phyloP scores from a whole-genome alignment of 1,139 yeast genomes.

The Saccharomyces hybrid region DNA sequence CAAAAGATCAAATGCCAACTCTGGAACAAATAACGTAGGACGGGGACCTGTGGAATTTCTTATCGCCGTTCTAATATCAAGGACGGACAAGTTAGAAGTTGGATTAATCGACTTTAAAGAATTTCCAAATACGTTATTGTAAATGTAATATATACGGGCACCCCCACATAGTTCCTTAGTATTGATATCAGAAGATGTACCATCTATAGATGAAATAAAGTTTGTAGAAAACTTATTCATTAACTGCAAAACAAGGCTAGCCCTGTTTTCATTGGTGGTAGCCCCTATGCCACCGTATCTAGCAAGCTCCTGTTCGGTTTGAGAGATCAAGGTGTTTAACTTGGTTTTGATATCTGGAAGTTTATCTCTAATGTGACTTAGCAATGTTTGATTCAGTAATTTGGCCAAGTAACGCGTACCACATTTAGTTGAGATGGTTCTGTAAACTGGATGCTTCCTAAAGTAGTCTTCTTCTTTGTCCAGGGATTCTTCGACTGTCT shows the following conservation, averaged over 20 bases:
- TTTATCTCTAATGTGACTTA: slow-evolving; percentile 89
- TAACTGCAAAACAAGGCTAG: slow-evolving; percentile 72
- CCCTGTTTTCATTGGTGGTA: slow-evolving; percentile 56
- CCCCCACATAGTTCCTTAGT: slow-evolving; percentile 97
- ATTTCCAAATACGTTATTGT: slow-evolving; percentile 82
- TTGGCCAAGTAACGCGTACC: slow-evolving; percentile 87
- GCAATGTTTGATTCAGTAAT: slow-evolving; percentile 76
- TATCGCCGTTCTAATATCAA: slow-evolving; percentile 90
- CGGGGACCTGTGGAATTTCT: slow-evolving; percentile 97
- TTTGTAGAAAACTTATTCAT: slow-evolving; percentile 91
- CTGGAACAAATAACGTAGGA: slow-evolving; percentile 94
- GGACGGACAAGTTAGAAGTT: slow-evolving; percentile 66
- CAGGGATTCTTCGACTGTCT: slow-evolving; percentile 73
- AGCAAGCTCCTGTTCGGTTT: slow-evolving; percentile 88
- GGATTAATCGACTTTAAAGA: slow-evolving; percentile 78
- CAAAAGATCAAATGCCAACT: slow-evolving; percentile 86
- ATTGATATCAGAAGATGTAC: slow-evolving; percentile 75
- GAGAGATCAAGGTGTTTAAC: slow-evolving; percentile 88
- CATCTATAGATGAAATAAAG: slow-evolving; percentile 87
- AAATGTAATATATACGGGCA: slow-evolving; percentile 89
- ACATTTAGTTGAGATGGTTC: slow-evolving; percentile 76
- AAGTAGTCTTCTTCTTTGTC: slow-evolving; percentile 78
- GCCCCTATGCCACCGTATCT: slow-evolving; percentile 64
- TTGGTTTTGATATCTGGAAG: slow-evolving; percentile 95
- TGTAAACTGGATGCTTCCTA: slow-evolving; percentile 76